A percentile compares a stretch with the other conserved stretches of the same genome.
Conservation (phyloP, 129 eudicot species). For the Chrysanthemum lavandulifolium region DNA sequence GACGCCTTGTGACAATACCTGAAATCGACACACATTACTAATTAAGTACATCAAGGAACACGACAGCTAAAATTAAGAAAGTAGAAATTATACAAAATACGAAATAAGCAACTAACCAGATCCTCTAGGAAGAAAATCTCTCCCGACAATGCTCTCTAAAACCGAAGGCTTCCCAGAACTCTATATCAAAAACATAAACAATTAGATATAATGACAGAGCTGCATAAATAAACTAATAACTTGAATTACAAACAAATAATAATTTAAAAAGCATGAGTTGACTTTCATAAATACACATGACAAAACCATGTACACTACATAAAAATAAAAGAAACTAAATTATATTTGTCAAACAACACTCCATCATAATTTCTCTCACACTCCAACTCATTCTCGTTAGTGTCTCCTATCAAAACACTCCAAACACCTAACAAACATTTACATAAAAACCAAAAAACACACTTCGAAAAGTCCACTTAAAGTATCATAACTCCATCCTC, state of each 20-base stretch:
- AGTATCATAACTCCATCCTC: neutral
- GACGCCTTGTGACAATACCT: slow-evolving; percentile 95
- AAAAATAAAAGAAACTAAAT: too few species aligned
- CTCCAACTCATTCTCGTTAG: neutral
- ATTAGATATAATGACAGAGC: neutral
- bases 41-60: neutral
- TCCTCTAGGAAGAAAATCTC: slow-evolving; percentile 60
- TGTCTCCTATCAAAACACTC: neutral
- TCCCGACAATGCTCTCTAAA: slow-evolving; percentile 57
- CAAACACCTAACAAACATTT: neutral
- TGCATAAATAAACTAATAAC: neutral
- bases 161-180: slow-evolving; percentile 75
- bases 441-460: neutral
- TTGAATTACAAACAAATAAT: neutral
- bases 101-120: slow-evolving; percentile 41
- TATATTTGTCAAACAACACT: too few species aligned
- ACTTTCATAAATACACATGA: neutral
- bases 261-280: neutral
- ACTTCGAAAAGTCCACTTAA: neutral
- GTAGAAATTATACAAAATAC: neutral
- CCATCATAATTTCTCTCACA: neutral
- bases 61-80: neutral
- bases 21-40: slow-evolving; percentile 6
- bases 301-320: too few species aligned
- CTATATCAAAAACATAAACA: slow-evolving; percentile 22